phyloP scores from a whole-genome alignment of 176 grass and related monocot genomes.

The Thinopyrum elongatum region DNA sequence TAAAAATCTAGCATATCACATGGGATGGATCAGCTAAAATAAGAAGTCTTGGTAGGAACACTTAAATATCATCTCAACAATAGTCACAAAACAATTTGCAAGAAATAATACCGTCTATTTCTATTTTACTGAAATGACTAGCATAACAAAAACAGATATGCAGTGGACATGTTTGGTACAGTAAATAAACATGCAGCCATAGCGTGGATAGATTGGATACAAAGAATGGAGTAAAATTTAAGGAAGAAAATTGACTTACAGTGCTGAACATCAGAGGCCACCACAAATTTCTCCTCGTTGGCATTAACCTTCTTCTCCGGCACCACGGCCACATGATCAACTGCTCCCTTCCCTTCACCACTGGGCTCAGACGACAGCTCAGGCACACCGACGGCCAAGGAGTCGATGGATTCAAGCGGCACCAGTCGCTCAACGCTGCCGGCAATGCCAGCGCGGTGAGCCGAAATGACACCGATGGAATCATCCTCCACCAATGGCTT shows the following conservation, averaged over 20 bases:
- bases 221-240: not conserved
- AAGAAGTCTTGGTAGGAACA: not conserved
- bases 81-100: not conserved
- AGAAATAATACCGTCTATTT: not conserved
- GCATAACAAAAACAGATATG: conserved; percentile 30
- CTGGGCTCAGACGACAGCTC: not conserved
- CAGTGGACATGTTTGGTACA: not conserved
- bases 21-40: not conserved
- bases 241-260: conserved; percentile 28
- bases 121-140: not conserved
- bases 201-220: not conserved
- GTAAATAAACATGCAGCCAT: not conserved
- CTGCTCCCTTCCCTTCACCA: conserved; percentile 1
- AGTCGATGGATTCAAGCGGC: conserved; percentile 56
- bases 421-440: conserved; percentile 27
- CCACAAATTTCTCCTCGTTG: conserved; percentile 33
- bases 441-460: conserved; percentile 9
- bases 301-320: conserved; percentile 6
- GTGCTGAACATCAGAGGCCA: conserved; percentile 27
- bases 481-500: conserved; percentile 34
- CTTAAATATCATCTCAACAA: not conserved
- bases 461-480: conserved; percentile 24
- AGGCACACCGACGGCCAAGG: not conserved
- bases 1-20: conserved; percentile 25
- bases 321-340: conserved; percentile 22